These are phyloP conservation scores for Ceratobasidium sp. DNA, from an alignment of 1,284 basidiomycete genomes.

Conservation along the genomic window DNA sequence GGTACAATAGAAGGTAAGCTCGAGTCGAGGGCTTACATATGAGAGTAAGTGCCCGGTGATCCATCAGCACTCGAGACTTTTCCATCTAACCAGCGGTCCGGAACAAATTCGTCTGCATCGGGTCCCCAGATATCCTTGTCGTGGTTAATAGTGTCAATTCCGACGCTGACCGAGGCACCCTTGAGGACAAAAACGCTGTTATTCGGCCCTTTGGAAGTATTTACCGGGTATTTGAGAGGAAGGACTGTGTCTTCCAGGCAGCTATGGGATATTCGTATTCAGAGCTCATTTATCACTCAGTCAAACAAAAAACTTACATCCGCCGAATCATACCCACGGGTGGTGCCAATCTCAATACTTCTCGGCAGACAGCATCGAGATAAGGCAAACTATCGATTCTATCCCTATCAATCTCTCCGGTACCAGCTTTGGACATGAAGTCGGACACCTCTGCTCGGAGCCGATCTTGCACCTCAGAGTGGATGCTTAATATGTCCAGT, in stretches of 20 bases:
- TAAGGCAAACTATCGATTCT: conserved; percentile 60
- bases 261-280: background rate
- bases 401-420: conserved; percentile 49
- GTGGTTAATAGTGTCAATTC: conserved; percentile 4
- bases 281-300: background rate
- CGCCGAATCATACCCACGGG: conserved; percentile 77
- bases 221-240: conserved; percentile 10
- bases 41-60: conserved; percentile 19
- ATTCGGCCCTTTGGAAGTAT: background rate
- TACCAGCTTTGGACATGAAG: conserved; percentile 52
- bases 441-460: conserved; percentile 68
- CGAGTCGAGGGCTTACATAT: background rate
- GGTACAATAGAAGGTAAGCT: background rate
- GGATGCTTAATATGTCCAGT: conserved; percentile 57
- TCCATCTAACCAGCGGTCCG: conserved; percentile 25
- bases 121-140: conserved; percentile 23
- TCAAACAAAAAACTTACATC: conserved; percentile 52
- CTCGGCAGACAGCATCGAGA: conserved; percentile 75
- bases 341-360: conserved; percentile 73
- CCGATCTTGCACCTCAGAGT: conserved; percentile 64
- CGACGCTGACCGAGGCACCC: conserved; percentile 49
- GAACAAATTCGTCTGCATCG: background rate
- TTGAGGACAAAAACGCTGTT: conserved; percentile 42
- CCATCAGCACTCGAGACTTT: conserved; percentile 5
- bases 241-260: conserved; percentile 17